Evolutionary conservation across 352 stramenopile genomes (phyloP), one percentile per base, ranked within the genome.

Genomic region (Sclerospora graminicola): DNA sequence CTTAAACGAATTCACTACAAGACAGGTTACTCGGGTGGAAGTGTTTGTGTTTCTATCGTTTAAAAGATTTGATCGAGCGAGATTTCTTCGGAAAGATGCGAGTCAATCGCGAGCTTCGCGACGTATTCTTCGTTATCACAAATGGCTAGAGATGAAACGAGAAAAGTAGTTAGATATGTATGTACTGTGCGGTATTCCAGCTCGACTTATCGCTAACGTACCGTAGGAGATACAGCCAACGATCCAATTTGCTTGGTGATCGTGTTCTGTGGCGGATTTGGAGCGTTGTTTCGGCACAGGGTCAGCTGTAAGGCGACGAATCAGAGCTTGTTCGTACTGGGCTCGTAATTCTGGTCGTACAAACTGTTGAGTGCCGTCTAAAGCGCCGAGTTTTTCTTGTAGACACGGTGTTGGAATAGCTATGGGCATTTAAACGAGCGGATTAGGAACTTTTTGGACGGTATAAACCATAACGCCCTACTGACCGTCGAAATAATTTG

Each of bases 121-220:
- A 87, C 64, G 56, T 87, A 87, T 39, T 85, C 68, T 37, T 84
- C 86, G 60, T 89, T 89, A 64, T 89, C 72, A 16, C 58, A 80
- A 43, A 86, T 84, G 26, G 78, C 69, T 88, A n/a, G n/a, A n/a
- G n/a, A n/a, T n/a, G n/a, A n/a, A n/a, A n/a, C n/a, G 43, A 30
- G 40, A 5, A 27, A 14, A 31, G 2, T n/a, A n/a, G n/a, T n/a
- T n/a, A n/a, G n/a, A n/a, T n/a, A n/a, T n/a, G n/a, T n/a, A n/a
- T n/a, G n/a, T n/a, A n/a, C n/a, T n/a, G n/a, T n/a, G n/a, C n/a
- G n/a, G n/a, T n/a, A n/a, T n/a, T 26, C 21, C 21, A 26, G 6
- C 21, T 26, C 6, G 21, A 26, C 6, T 26, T 7, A 3, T 3
- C 28, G 7, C 30, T 35, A 35, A 63, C 65, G 13, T 49, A 87